Conservation (phyloP, 371 early-diverging fungal species). For the Syncephalastrum racemosum region DNA sequence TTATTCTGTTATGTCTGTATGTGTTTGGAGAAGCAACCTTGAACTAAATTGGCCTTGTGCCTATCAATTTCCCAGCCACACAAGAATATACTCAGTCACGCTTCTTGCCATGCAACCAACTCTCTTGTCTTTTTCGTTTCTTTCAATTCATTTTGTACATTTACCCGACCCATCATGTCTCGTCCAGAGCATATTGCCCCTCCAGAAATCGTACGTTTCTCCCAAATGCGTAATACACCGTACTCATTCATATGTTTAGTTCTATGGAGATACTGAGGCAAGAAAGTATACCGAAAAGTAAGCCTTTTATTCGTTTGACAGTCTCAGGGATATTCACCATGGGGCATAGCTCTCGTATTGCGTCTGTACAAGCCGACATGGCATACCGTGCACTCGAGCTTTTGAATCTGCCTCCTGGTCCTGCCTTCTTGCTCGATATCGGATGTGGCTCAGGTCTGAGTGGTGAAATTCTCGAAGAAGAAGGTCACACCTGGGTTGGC, state of each 20-base stretch:
- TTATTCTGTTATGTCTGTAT: conserved; percentile 5
- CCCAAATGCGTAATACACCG: background rate
- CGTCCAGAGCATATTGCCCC: conserved; percentile 96
- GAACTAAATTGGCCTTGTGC: conserved; percentile 6
- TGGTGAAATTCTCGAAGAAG: conserved; percentile 94
- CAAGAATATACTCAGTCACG: conserved; percentile 6
- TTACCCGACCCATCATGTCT: conserved; percentile 59
- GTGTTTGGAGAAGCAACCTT: conserved; percentile 4
- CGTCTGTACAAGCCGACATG: conserved; percentile 93
- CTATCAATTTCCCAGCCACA: conserved; percentile 6
- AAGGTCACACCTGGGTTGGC: conserved; percentile 96
- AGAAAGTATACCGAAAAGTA: conserved; percentile 94
- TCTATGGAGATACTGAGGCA: conserved; percentile 90
- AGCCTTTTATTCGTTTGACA: conserved; percentile 14
- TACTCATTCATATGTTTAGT: conserved; percentile 46
- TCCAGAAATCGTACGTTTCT: conserved; percentile 84
- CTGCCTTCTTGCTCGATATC: conserved; percentile 59
- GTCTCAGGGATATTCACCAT: background rate
- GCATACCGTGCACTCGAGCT: conserved; percentile 90
- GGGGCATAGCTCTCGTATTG: conserved; percentile 78
- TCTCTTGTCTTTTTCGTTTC: conserved; percentile 12
- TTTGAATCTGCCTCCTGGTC: conserved; percentile 77
- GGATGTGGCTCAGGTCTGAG: conserved; percentile 69
- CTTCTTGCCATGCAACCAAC: conserved; percentile 9
- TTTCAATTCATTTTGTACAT: conserved; percentile 7